phyloP scores from a whole-genome alignment of 148 eudicot genomes.

The Amaranthus palmeri region DNA sequence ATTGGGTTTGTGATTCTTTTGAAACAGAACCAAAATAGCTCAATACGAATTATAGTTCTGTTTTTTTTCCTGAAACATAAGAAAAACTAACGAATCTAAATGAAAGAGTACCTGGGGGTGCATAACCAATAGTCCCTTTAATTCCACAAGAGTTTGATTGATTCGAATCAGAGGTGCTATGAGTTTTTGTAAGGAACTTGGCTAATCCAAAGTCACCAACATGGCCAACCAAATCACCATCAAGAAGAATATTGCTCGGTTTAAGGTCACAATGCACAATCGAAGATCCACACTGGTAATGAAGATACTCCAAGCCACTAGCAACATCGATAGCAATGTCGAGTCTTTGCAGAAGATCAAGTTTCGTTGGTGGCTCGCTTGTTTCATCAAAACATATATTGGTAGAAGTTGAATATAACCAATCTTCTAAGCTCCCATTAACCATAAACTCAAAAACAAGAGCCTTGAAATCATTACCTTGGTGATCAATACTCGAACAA shows the following conservation, averaged over 20 bases:
- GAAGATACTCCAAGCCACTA: conserved; percentile 34
- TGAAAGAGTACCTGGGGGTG: conserved; percentile 17
- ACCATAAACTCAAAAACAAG: conserved; percentile 14
- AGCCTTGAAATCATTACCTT: conserved; percentile 14
- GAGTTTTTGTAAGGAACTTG: conserved; percentile 8
- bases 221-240: conserved; percentile 27
- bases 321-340: conserved; percentile 28
- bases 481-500: conserved; percentile 14
- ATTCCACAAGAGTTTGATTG: conserved; percentile 10
- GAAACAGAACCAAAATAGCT: no score
- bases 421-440: conserved; percentile 17
- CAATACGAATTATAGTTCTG: no score
- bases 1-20: no score
- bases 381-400: no score
- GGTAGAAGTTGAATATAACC: neutral
- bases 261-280: conserved; percentile 33
- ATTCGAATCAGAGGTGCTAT: neutral
- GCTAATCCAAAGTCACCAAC: conserved; percentile 40
- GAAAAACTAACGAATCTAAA: no score
- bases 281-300: conserved; percentile 6
- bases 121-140: conserved; percentile 24
- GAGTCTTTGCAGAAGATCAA: conserved; percentile 7
- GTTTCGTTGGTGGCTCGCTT: neutral
- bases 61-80: no score
- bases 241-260: conserved; percentile 30